These are phyloP conservation scores for Helianthus tuberosus DNA, from an alignment of 129 eudicot genomes.

Conservation along the genomic window DNA sequence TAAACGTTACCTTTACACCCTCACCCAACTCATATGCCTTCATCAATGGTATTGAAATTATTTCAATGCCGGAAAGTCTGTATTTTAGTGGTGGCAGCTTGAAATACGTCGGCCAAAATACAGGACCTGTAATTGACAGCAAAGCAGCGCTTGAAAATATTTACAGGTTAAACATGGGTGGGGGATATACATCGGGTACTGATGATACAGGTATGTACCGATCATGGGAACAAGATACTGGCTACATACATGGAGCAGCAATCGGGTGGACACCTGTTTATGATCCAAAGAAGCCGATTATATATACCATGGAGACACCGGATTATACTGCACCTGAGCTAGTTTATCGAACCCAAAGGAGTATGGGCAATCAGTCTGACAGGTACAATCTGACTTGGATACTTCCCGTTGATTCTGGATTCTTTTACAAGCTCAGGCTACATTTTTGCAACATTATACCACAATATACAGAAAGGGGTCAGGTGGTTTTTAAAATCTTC, in stretches of 20 bases:
- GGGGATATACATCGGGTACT: background rate
- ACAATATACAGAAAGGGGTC: too few relatives aligned
- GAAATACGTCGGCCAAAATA: background rate
- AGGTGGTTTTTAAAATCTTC: too few relatives aligned
- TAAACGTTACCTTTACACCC: constrained; percentile 48
- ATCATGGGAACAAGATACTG: constrained; percentile 34
- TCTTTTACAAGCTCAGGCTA: constrained; percentile 33
- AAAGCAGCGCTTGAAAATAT: constrained; percentile 32
- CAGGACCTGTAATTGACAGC: background rate
- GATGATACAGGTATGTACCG: constrained; percentile 44
- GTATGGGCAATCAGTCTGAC: constrained; percentile 9
- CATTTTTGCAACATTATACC: too few relatives aligned
- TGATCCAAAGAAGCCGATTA: background rate
- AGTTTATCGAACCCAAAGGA: constrained; percentile 45
- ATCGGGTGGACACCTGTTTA: background rate
- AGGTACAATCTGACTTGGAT: constrained; percentile 30
- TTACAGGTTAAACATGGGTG: constrained; percentile 44
- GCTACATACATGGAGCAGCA: constrained; percentile 7
- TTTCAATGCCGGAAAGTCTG: constrained; percentile 53
- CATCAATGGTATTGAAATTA: constrained; percentile 61
- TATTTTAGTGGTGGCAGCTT: background rate
- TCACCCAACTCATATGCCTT: constrained; percentile 49
- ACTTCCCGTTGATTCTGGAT: constrained; percentile 50
- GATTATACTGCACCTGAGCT: constrained; percentile 40
- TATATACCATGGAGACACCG: constrained; percentile 28